Conservation (phyloP, 345 rosid genomes). For the Arabidopsis arenosa region DNA sequence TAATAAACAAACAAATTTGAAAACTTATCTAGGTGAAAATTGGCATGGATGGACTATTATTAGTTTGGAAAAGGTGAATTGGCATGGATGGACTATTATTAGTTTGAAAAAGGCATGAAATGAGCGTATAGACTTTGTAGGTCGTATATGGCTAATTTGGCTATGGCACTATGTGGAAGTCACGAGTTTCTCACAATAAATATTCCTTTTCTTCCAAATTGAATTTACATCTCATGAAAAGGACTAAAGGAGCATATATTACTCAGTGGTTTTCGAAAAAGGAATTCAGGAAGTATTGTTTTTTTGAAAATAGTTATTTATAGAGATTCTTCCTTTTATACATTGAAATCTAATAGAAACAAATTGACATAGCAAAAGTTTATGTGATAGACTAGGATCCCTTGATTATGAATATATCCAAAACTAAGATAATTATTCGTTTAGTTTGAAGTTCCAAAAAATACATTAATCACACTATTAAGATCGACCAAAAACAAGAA, state of each 20-base stretch:
- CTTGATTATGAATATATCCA: not conserved
- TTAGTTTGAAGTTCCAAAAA: not conserved
- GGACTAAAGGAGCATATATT: constrained; percentile 12
- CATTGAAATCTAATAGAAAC: not conserved
- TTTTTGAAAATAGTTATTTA: not conserved
- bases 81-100: not conserved
- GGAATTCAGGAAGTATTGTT: not conserved
- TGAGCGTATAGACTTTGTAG: constrained; percentile 10
- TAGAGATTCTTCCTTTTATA: not conserved
- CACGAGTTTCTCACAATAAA: constrained; percentile 25
- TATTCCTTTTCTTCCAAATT: constrained; percentile 16
- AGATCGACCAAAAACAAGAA: not conserved
- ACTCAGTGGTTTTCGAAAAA: constrained; percentile 1
- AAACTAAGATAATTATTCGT: not conserved
- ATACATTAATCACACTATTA: not conserved
- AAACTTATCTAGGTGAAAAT: not conserved
- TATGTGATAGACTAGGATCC: not conserved
- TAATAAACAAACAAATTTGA: not conserved
- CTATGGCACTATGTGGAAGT: constrained; percentile 21
- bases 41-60: not conserved
- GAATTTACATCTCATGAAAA: constrained; percentile 28
- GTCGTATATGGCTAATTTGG: constrained; percentile 13
- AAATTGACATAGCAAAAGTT: not conserved
- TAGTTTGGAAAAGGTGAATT: not conserved
- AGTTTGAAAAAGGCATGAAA: constrained; percentile 21